A percentile compares a stretch with the other conserved stretches of the same genome.
These are phyloP conservation scores for Sporothrix pseudoabietina DNA, from an alignment of 2,329 filamentous ascomycete genomes.

Conservation along the genomic window DNA sequence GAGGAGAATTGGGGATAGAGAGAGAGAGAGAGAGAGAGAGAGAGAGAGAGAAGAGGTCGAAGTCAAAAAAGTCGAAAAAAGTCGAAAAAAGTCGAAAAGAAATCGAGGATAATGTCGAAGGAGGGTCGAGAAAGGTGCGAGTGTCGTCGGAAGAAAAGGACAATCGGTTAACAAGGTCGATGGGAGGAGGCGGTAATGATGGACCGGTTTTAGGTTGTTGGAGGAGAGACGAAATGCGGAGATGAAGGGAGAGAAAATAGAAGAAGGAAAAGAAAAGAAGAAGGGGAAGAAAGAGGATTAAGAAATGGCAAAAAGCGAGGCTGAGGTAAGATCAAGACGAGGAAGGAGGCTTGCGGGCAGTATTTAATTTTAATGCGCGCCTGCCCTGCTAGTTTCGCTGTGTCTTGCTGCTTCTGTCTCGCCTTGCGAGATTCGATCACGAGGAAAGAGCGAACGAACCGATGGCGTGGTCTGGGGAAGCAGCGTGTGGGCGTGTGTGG, in stretches of 20 bases:
- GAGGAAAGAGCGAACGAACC: slow-evolving; percentile 26
- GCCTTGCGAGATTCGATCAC: slow-evolving; percentile 21
- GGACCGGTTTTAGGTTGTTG: neutral
- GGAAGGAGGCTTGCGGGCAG: slow-evolving; percentile 3
- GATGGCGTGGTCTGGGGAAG: slow-evolving; percentile 23
- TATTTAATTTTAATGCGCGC: slow-evolving; percentile 25
- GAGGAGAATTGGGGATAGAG: neutral
- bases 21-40: neutral
- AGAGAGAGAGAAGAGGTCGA: neutral
- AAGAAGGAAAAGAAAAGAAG: neutral
- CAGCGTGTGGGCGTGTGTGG: neutral
- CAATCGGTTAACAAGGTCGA: slow-evolving; percentile 2
- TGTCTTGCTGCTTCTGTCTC: slow-evolving; percentile 5
- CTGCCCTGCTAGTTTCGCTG: slow-evolving; percentile 18
- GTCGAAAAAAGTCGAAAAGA: neutral
- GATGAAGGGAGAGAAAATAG: neutral
- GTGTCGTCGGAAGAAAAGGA: neutral
- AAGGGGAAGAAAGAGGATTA: neutral
- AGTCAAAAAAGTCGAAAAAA: neutral
- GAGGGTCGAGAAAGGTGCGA: neutral
- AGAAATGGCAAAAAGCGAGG: slow-evolving; percentile 20
- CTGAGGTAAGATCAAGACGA: slow-evolving; percentile 18
- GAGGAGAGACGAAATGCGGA: neutral
- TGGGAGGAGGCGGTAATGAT: neutral
- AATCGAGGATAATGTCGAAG: neutral